Percentiles rank a stretch among this genome's conserved stretches.
Conservation (phyloP, 2,329 filamentous ascomycete genomes). For the Chrysosporium queenslandicum region DNA sequence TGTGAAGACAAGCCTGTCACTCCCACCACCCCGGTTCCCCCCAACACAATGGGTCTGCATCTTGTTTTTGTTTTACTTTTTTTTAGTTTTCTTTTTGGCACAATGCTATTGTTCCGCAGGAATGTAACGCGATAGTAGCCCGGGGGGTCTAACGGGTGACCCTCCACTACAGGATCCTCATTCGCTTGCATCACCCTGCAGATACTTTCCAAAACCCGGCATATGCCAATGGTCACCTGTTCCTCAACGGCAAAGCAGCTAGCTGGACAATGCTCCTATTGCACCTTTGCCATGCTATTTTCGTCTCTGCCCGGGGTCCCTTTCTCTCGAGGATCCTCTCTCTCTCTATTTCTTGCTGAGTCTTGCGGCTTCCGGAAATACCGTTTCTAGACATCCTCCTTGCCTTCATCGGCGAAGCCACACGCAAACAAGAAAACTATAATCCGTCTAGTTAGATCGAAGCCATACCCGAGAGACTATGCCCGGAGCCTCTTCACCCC, state of each 20-base stretch:
- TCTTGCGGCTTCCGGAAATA: background rate
- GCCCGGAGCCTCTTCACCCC: background rate
- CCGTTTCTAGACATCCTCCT: background rate
- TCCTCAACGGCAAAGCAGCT: constrained; percentile 2
- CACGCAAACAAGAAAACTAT: too few species aligned
- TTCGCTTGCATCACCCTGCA: constrained; percentile 4
- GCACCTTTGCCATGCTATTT: background rate
- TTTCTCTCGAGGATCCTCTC: too few species aligned
- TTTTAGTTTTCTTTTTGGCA: background rate
- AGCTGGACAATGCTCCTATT: background rate
- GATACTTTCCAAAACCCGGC: constrained; percentile 11
- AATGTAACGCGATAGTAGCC: constrained; percentile 5
- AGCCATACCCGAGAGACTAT: background rate
- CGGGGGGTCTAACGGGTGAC: constrained; percentile 7
- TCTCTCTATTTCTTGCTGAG: background rate
- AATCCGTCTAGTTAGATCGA: too few species aligned
- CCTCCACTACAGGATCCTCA: background rate
- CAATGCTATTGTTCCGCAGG: constrained; percentile 11
- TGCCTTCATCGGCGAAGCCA: too few species aligned
- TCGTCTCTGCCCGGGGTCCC: too few species aligned
- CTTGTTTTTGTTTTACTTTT: background rate
- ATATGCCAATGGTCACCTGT: constrained; percentile 12
- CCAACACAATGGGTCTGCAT: background rate
- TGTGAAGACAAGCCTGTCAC: background rate
- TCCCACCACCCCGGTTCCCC: background rate